Percentiles rank a stretch among this genome's conserved stretches.
phyloP scores from a whole-genome alignment of 345 rosid genomes.

The Raphanus sativus region DNA sequence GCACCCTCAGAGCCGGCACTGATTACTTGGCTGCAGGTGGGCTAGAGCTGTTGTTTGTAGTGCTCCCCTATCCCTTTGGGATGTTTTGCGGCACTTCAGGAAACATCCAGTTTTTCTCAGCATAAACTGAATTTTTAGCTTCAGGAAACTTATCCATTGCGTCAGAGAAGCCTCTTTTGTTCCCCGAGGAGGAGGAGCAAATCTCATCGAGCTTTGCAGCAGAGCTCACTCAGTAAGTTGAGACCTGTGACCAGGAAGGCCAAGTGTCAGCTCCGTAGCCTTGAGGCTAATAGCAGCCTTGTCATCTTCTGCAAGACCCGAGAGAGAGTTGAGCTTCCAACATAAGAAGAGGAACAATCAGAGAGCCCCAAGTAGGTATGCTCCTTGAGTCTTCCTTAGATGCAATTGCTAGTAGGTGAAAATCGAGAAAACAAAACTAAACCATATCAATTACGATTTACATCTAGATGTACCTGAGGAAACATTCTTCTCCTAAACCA shows the following conservation, averaged over 20 bases:
- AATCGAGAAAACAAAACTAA: constrained; percentile 38
- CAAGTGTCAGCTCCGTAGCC: constrained; percentile 87
- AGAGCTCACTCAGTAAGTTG: constrained; percentile 40
- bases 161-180: constrained; percentile 83
- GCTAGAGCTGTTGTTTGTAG: constrained; percentile 46
- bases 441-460: background rate
- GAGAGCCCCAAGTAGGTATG: constrained; percentile 77
- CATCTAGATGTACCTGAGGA: too few relatives aligned
- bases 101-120: constrained; percentile 72
- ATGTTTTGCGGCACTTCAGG: constrained; percentile 42
- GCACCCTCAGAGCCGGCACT: too few relatives aligned
- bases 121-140: constrained; percentile 54
- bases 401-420: background rate
- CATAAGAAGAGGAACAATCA: constrained; percentile 63
- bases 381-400: constrained; percentile 50
- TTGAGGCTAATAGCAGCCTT: constrained; percentile 64
- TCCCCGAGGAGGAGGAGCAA: constrained; percentile 47
- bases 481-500: background rate
- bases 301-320: constrained; percentile 40
- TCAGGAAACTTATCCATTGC: constrained; percentile 67
- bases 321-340: constrained; percentile 67
- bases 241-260: constrained; percentile 73
- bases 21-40: constrained; percentile 73
- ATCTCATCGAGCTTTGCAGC: constrained; percentile 50
- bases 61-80: constrained; percentile 42